Conservation (phyloP, 2,329 filamentous ascomycete species). For the Tolypocladium pustulatum region DNA sequence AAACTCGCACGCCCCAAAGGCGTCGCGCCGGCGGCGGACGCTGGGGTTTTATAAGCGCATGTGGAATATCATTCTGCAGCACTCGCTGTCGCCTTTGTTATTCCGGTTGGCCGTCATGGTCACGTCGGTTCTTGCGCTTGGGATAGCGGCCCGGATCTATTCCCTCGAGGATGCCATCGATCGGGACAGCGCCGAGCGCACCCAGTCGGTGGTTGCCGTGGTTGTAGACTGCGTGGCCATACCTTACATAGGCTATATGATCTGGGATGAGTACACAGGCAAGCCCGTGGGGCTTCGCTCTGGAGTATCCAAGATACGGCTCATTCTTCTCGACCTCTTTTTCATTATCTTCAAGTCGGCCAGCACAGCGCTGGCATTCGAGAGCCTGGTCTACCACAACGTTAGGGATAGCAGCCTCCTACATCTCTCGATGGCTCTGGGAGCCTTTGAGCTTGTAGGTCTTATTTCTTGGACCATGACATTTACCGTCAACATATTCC, state of each 20-base stretch:
- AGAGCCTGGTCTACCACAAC: constrained; percentile 57
- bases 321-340: constrained; percentile 85
- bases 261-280: constrained; percentile 91
- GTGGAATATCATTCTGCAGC: constrained; percentile 61
- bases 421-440: constrained; percentile 56
- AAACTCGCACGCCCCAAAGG: constrained; percentile 15
- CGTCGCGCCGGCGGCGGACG: constrained; percentile 18
- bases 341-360: constrained; percentile 97
- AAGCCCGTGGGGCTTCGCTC: constrained; percentile 83
- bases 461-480: constrained; percentile 85
- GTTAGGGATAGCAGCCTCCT: constrained; percentile 27
- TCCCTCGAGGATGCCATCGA: constrained; percentile 39
- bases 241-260: constrained; percentile 86
- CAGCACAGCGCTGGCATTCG: constrained; percentile 83
- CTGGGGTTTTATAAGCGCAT: constrained; percentile 40
- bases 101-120: constrained; percentile 75
- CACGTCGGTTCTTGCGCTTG: constrained; percentile 74
- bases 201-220: constrained; percentile 80
- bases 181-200: constrained; percentile 42
- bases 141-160: constrained; percentile 66
- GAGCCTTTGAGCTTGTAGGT: constrained; percentile 68
- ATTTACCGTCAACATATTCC: constrained; percentile 76
- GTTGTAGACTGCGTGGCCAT: constrained; percentile 82
- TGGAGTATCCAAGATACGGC: constrained; percentile 73
- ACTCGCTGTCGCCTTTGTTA: constrained; percentile 74